phyloP scores from a whole-genome alignment of 345 rosid species.

The Salix arbutifolia region DNA sequence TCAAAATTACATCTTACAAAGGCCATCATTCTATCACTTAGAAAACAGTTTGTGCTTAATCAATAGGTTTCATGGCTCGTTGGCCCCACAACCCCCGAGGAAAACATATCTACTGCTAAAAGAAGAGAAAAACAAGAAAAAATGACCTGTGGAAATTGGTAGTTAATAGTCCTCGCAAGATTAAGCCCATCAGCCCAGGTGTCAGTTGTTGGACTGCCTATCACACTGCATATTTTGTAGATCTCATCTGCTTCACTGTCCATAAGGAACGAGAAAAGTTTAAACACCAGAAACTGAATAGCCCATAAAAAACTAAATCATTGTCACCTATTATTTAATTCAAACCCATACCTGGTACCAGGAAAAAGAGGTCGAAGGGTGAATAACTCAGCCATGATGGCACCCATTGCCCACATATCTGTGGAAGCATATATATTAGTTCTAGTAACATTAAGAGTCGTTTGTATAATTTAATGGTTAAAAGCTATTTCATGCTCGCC shows the following conservation, averaged over 20 bases:
- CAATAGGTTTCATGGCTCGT: background rate
- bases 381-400: slow-evolving; percentile 86
- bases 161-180: slow-evolving; percentile 74
- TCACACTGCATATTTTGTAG: slow-evolving; percentile 78
- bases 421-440: background rate
- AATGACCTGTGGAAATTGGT: slow-evolving; percentile 56
- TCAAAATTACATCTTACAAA: background rate
- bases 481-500: background rate
- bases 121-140: background rate
- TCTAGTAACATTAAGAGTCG: too few species aligned
- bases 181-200: slow-evolving; percentile 85
- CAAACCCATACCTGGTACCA: slow-evolving; percentile 55
- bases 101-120: background rate
- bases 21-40: background rate
- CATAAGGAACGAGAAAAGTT: slow-evolving; percentile 2
- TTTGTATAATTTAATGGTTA: background rate
- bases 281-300: background rate
- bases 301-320: background rate
- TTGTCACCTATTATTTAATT: background rate
- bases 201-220: slow-evolving; percentile 74
- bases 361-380: slow-evolving; percentile 86
- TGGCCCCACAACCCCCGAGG: background rate
- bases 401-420: slow-evolving; percentile 99
- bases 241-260: slow-evolving; percentile 95
- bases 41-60: too few species aligned